Evolutionary conservation across 2,329 filamentous ascomycete genomes (phyloP), one percentile per base, ranked within the genome.

Genomic region (Aspergillus nomiae): DNA sequence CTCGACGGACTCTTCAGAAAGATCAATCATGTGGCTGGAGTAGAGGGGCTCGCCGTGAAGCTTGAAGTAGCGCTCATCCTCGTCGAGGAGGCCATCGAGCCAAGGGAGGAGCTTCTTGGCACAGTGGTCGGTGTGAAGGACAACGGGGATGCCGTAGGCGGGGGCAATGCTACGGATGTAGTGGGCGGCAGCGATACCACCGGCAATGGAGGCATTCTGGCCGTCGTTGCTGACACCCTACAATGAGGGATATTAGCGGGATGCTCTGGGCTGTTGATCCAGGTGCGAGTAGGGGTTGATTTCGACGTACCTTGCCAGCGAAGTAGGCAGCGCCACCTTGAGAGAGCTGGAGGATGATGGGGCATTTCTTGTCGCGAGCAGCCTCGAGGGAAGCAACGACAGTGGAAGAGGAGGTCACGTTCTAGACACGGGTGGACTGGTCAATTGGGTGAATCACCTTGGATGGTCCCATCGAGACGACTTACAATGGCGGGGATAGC

Each of bases 101-200:
- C 94, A 98, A 67, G 95, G 95, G 62, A 98, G 89, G 64, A 98
- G 92, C 90, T 98, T 98, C 91, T 98, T 98, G 78, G 95, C 94
- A 83, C 94, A 97, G 86, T 98, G 95, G 81, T 99, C 95, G 78
- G 94, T 96, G 88, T 97, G 94, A 64, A 98, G 89, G 74, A 98
- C 85, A 72, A 97, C 92, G 75, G 94, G 94, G 70, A 98, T 84
- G 72, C 90, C 92, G 83, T 99, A 99, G 72, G 87, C 73, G 65
- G 94, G 92, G 58, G 95, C 92, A 74, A 98, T 83, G 71, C 91
- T 85, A 77, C 94, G 92, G 84, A 97, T 92, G 86, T 92, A 98
- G 85, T 97, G 92, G 72, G 95, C 95, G 73, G 87, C 94, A 67
- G 95, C 94, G 69, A 98, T 82, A 78, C 92, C 85, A 79, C 95